A percentile compares a stretch with the other conserved stretches of the same genome.
Conservation (phyloP, 371 early-diverging fungal genomes). For the Rhizopus arrhizus region DNA sequence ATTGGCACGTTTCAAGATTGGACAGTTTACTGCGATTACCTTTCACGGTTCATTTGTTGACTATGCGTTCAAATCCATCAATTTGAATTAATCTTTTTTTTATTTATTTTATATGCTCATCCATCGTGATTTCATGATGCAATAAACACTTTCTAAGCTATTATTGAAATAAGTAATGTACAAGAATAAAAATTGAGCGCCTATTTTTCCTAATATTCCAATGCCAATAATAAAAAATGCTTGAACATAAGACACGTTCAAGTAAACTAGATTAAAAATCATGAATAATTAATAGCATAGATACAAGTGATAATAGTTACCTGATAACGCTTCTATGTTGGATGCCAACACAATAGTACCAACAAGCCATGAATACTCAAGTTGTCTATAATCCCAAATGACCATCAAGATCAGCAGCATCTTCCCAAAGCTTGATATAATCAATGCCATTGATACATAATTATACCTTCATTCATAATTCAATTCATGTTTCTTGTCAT, state of each 20-base stretch:
- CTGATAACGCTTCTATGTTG: conserved; percentile 84
- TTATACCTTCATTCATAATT: conserved; percentile 44
- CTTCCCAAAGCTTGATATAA: conserved; percentile 89
- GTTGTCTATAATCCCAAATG: conserved; percentile 89
- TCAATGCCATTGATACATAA: conserved; percentile 75
- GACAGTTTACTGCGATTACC: conserved; percentile 49
- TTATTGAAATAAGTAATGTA: conserved; percentile 38
- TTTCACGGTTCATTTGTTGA: conserved; percentile 59
- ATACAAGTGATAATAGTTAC: conserved; percentile 38
- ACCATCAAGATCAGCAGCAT: conserved; percentile 89
- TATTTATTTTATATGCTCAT: conserved; percentile 13
- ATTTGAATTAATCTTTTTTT: conserved; percentile 24
- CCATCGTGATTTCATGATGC: conserved; percentile 19
- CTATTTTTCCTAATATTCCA: conserved; percentile 50
- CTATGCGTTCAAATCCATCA: conserved; percentile 35
- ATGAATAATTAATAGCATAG: not conserved
- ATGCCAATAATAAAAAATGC: conserved; percentile 51
- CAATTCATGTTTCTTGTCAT: no score
- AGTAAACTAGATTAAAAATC: conserved; percentile 45
- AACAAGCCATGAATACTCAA: conserved; percentile 83
- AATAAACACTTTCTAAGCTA: conserved; percentile 3
- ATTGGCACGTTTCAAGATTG: conserved; percentile 52
- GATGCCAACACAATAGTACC: conserved; percentile 80
- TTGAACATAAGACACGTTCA: conserved; percentile 51
- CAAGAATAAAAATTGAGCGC: conserved; percentile 56